Conservation (phyloP, 2,329 filamentous ascomycete genomes). For the Pyrenophora seminiperda region DNA sequence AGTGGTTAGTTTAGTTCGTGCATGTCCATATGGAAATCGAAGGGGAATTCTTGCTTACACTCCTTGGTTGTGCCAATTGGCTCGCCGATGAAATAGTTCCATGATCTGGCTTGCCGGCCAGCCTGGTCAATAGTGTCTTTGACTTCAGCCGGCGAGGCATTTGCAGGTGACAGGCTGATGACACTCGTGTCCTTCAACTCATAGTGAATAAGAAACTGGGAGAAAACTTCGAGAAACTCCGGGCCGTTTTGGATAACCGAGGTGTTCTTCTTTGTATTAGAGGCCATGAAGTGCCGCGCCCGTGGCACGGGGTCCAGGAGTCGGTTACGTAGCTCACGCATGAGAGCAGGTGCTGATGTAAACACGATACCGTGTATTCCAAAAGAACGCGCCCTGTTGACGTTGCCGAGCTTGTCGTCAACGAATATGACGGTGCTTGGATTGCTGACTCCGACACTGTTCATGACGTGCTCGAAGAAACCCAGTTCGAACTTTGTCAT, state of each 20-base stretch:
- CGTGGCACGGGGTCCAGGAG: constrained; percentile 27
- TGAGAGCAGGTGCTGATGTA: constrained; percentile 12
- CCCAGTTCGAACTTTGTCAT: constrained; percentile 44
- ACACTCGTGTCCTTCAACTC: constrained; percentile 20
- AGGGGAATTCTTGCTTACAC: constrained; percentile 13
- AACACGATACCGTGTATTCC: constrained; percentile 40
- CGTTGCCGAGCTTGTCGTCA: constrained; percentile 33
- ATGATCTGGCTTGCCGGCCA: constrained; percentile 13
- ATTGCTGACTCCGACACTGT: constrained; percentile 16
- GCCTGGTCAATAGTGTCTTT: constrained; percentile 7
- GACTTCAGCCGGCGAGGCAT: constrained; percentile 7
- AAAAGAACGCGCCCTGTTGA: constrained; percentile 20
- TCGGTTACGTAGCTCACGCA: constrained; percentile 21
- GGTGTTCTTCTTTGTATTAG: constrained; percentile 21
- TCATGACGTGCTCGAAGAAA: constrained; percentile 44
- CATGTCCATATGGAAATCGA: neutral
- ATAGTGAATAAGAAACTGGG: constrained; percentile 38
- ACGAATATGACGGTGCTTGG: constrained; percentile 33
- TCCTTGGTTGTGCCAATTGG: constrained; percentile 15
- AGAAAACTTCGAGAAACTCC: constrained; percentile 34
- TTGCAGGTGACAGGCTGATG: constrained; percentile 11
- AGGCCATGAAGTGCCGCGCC: constrained; percentile 25
- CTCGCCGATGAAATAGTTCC: constrained; percentile 37
- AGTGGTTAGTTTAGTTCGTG: neutral
- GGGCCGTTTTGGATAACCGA: constrained; percentile 28